These are phyloP conservation scores for Auricularia sp. DNA, from an alignment of 768 basidiomycete species.

Conservation along the genomic window DNA sequence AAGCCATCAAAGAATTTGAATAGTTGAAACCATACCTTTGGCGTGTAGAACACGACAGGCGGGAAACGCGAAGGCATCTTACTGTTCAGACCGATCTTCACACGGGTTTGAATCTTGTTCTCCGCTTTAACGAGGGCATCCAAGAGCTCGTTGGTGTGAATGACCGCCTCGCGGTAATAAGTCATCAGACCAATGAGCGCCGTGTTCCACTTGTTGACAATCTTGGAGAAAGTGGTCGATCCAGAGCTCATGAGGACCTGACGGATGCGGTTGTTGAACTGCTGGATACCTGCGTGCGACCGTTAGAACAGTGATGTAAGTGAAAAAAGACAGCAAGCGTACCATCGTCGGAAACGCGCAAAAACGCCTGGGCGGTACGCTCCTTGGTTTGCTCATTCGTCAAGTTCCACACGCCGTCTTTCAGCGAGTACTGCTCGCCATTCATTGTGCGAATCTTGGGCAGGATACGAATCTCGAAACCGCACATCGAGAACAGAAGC, in stretches of 20 bases:
- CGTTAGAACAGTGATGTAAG: constrained; percentile 5
- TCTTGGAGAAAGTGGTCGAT: constrained; percentile 97
- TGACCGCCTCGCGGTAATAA: constrained; percentile 95
- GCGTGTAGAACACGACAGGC: constrained; percentile 91
- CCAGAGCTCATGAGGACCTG: constrained; percentile 98
- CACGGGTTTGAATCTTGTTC: constrained; percentile 99
- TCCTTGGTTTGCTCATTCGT: constrained; percentile 97
- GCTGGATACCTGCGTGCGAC: constrained; percentile 59
- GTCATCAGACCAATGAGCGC: constrained; percentile 95
- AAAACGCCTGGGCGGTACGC: constrained; percentile 93
- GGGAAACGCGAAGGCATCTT: constrained; percentile 99
- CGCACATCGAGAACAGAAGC: constrained; percentile 94
- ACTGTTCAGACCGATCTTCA: constrained; percentile 98
- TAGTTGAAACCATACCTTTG: constrained; percentile 45
- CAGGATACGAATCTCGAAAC: constrained; percentile 96
- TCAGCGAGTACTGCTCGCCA: constrained; percentile 94
- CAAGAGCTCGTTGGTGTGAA: constrained; percentile 92
- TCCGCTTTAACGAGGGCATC: constrained; percentile 97
- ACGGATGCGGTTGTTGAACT: constrained; percentile 95
- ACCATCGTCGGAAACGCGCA: constrained; percentile 95
- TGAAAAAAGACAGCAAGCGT: constrained; percentile 8
- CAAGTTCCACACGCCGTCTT: constrained; percentile 93
- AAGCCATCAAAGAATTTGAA: neutral
- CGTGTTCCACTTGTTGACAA: constrained; percentile 97
- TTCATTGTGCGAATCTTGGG: constrained; percentile 94